Evolutionary conservation across 2,329 filamentous ascomycete species (phyloP).

Genomic region (Dactylellina sp.): DNA sequence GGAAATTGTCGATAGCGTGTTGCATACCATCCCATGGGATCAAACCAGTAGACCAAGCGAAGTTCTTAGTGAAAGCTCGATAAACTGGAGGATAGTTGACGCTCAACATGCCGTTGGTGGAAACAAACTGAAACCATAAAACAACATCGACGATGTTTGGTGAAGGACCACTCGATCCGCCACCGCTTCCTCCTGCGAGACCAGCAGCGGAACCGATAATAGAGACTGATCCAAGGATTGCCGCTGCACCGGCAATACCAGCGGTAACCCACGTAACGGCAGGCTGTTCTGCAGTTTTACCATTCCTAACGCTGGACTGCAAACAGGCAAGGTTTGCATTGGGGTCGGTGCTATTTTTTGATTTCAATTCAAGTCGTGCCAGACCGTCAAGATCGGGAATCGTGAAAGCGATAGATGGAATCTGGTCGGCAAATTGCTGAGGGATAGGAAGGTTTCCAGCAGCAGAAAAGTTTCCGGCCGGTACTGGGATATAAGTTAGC

Average conservation of each 20-base stretch:
- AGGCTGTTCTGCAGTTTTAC: constrained; percentile 80
- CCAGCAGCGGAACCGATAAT: constrained; percentile 73
- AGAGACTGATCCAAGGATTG: constrained; percentile 78
- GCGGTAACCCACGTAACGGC: constrained; percentile 86
- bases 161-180: constrained; percentile 75
- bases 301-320: constrained; percentile 83
- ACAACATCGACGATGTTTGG: constrained; percentile 88
- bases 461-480: constrained; percentile 78
- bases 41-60: constrained; percentile 88
- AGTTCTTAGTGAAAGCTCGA: constrained; percentile 89
- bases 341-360: constrained; percentile 65
- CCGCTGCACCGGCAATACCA: constrained; percentile 84
- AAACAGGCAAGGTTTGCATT: constrained; percentile 80
- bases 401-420: constrained; percentile 88
- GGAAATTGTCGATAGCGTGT: constrained; percentile 83
- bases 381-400: constrained; percentile 89
- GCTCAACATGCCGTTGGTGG: constrained; percentile 95
- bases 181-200: constrained; percentile 67
- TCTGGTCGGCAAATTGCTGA: constrained; percentile 75
- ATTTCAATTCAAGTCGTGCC: constrained; percentile 80
- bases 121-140: constrained; percentile 91
- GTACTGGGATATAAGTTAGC: constrained; percentile 69
- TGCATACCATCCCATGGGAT: constrained; percentile 86
- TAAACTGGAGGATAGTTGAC: constrained; percentile 89
- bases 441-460: constrained; percentile 79